Evolutionary conservation across 148 eudicot genomes (phyloP), one percentile per base, ranked within the genome.

Genomic region (Fagopyrum tataricum): DNA sequence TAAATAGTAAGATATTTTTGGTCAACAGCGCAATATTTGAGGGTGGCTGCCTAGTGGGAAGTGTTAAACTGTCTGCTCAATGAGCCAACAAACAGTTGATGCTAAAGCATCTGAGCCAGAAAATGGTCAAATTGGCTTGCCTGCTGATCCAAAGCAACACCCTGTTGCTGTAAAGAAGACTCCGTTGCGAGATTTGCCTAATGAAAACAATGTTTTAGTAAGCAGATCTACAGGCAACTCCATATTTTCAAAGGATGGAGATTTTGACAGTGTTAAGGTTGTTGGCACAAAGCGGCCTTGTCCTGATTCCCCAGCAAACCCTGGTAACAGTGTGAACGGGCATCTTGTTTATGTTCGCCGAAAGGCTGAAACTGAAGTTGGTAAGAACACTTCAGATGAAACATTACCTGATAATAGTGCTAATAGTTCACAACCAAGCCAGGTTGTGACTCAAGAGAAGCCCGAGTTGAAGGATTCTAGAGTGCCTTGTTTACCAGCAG

Each of bases 321-420:
- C 77, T 43, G 73, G 59, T 71, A 86, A 73, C 80, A 78, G 84
- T 75, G 84, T 83, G 46, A 87, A 76, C 76, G 86, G 91, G 48
- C 91, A 83, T 85, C 90, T 90, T 61, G 98, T 92, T 39, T 92
- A 92, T 82, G 91, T 90, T 43, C 90, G 98, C 61, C 80, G 98
- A 77, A 90, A 85, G 77, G 75, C 88, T 64, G 98, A 92, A 77
- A 58, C 76, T 39, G 97, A 92, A 76, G 52, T 61, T 70, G 82
- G 79, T 69, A 92, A 90, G 75, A 79, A 42, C 79, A 78, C 73
- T 78, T 76, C 61, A 73, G 66, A 48, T 73, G 86, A 82, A 46
- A 82, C 59, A 56, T 61, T 71, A 52, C 72, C 58, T 20, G 72
- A 70, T 73, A 79, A 80, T 75, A 79, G 75, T 78, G 53, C 78